Percentiles rank a stretch among this genome's conserved stretches.
Conservation (phyloP, 805 yeast genomes). For the Yamadazyma sp. region DNA sequence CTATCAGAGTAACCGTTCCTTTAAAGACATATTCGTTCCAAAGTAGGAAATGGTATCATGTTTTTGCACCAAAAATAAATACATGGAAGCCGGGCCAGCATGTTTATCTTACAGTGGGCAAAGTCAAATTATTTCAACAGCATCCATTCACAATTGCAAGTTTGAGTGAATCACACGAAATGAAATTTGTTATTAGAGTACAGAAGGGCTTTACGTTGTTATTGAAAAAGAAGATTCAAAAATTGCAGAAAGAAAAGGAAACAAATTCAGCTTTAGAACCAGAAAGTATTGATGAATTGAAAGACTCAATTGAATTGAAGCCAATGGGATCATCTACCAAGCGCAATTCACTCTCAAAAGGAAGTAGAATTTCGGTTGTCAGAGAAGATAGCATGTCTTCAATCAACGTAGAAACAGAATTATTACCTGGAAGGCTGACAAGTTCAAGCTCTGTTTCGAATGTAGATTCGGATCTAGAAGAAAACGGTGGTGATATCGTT, state of each 20-base stretch:
- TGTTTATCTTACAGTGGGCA: constrained; percentile 38
- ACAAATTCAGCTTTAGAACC: no score
- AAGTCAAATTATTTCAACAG: constrained; percentile 34
- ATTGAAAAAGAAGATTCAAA: constrained; percentile 25
- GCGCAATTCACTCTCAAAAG: no score
- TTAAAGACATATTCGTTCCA: constrained; percentile 18
- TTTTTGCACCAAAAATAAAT: constrained; percentile 32
- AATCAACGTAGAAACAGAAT: constrained; percentile 10
- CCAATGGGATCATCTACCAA: no score
- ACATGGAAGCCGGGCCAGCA: constrained; percentile 51
- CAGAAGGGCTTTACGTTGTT: constrained; percentile 43
- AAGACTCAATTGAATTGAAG: no score
- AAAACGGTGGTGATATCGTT: constrained; percentile 10
- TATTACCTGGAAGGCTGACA: constrained; percentile 6
- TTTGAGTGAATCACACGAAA: constrained; percentile 33
- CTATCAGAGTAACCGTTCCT: constrained; percentile 38
- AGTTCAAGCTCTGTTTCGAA: neutral
- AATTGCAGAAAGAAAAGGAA: constrained; percentile 17
- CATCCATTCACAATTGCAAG: constrained; percentile 50
- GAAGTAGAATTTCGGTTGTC: no score
- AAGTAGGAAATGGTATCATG: constrained; percentile 23
- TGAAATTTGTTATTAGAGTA: constrained; percentile 38
- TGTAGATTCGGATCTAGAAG: neutral
- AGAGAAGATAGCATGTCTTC: neutral
- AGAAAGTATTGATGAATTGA: no score